A percentile compares a stretch with the other conserved stretches of the same genome.
phyloP scores from a whole-genome alignment of 2,329 filamentous ascomycete genomes.

The Tympanopsis confertula region DNA sequence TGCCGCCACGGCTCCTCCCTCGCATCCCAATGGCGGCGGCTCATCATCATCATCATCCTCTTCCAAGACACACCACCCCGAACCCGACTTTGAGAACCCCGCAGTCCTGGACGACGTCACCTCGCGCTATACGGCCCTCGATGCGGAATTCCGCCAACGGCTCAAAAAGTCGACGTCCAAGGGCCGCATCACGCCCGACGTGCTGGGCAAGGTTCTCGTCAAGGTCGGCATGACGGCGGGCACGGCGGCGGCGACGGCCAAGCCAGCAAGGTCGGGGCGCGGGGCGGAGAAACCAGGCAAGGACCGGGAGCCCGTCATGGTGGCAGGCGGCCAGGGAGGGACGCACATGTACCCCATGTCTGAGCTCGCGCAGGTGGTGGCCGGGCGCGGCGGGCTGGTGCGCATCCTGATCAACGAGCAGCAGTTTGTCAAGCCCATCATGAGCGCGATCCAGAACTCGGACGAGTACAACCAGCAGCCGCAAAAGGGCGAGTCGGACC shows the following conservation, averaged over 20 bases:
- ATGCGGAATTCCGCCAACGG: slow-evolving; percentile 25
- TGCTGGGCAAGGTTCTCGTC: slow-evolving; percentile 32
- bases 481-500: slow-evolving; percentile 45
- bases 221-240: no score
- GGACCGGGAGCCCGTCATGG: no score
- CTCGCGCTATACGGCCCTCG: slow-evolving; percentile 27
- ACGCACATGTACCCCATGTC: slow-evolving; percentile 31
- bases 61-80: slow-evolving; percentile 6
- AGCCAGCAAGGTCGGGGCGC: no score
- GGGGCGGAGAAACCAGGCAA: no score
- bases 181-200: slow-evolving; percentile 38
- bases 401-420: slow-evolving; percentile 24
- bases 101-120: slow-evolving; percentile 35
- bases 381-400: slow-evolving; percentile 26
- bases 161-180: slow-evolving; percentile 31
- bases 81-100: slow-evolving; percentile 26
- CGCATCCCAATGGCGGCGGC: no score
- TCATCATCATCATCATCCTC: no score
- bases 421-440: slow-evolving; percentile 37
- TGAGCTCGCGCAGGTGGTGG: slow-evolving; percentile 42
- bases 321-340: slow-evolving; percentile 14
- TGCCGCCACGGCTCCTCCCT: no score
- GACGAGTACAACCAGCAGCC: slow-evolving; percentile 50
- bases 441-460: slow-evolving; percentile 39
- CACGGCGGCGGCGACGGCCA: no score